A percentile compares a stretch with the other conserved stretches of the same genome.
Conservation (phyloP, 495 filamentous ascomycete species). For the Acidomyces sp. region DNA sequence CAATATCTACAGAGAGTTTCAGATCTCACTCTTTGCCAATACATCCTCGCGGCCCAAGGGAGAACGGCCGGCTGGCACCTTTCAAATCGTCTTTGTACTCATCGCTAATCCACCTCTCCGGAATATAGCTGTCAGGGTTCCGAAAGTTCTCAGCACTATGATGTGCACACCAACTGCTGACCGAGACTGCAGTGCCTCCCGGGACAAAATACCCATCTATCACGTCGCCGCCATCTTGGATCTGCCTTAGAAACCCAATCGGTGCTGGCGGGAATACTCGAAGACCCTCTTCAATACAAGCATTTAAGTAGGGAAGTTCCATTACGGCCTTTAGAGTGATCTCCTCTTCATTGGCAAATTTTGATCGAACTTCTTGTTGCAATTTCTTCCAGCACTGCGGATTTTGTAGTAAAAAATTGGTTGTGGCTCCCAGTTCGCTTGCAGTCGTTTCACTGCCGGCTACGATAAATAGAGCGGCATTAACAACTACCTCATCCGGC, state of each 20-base stretch:
- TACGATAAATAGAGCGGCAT: neutral
- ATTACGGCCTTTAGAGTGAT: slow-evolving; percentile 33
- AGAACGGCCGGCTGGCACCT: slow-evolving; percentile 12
- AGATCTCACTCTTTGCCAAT: slow-evolving; percentile 21
- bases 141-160: slow-evolving; percentile 34
- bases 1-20: too few relatives aligned
- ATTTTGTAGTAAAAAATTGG: neutral
- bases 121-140: slow-evolving; percentile 28
- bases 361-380: slow-evolving; percentile 35
- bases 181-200: slow-evolving; percentile 29
- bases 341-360: slow-evolving; percentile 36
- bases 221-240: slow-evolving; percentile 27
- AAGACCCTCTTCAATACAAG: slow-evolving; percentile 38
- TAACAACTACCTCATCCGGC: neutral
- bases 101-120: slow-evolving; percentile 35
- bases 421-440: neutral
- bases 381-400: neutral
- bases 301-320: slow-evolving; percentile 39
- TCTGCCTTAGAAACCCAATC: slow-evolving; percentile 30
- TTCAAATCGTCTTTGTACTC: slow-evolving; percentile 16
- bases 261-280: neutral
- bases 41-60: slow-evolving; percentile 17
- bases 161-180: slow-evolving; percentile 31
- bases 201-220: slow-evolving; percentile 36
- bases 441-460: neutral